Evolutionary conservation across 352 stramenopile species (phyloP), one percentile per base, ranked within the genome.

Genomic region (Pythium biforme): DNA sequence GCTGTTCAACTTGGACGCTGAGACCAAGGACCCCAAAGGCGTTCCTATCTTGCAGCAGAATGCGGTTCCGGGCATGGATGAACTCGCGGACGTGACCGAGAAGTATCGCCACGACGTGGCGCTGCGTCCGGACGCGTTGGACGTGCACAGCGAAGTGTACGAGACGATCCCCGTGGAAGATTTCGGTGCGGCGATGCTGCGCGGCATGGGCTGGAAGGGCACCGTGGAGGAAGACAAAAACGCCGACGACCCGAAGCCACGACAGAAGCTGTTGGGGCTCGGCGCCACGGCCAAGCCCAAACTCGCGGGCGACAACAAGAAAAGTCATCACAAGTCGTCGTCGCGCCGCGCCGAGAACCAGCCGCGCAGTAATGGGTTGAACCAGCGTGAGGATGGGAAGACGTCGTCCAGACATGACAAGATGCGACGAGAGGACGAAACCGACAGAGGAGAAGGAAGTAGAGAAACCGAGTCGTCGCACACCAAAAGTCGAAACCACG

Each of bases 201-300:
- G 96, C 17, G 97, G 97, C 14, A 99, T 99, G 97, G 97, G 97
- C 54, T 99, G 97, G 97, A 96, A 69, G 10, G 96, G 95, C 37
- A 68, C 68, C 7, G 68, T 75, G 22, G 70, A 90, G 22, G 52
- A 78, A 19, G 72, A 87, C 37, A 73, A 78, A 20, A 64, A 63
- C 20, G 68, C 60, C 2, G 73, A 72, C 40, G 62, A 63, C n/a
- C 70, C 76, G 11, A 82, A 97, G 70, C 87, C 90, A 2, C 78
- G 96, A 33, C 92, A 97, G 14, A 92, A 97, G 66, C 62, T 97
- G 41, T 81, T 99, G 14, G 96, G 96, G 22, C 71, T 99, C 19
- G 95, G 96, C 11, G 96, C 96, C 0, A 97, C 83, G 14, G 92
- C 94, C 23, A 69, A 79, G 27, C 82, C 83, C 19, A 66, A 64